Percentiles rank a stretch among this genome's conserved stretches.
These are phyloP conservation scores for Rhizopogon vulgaris DNA, from an alignment of 768 basidiomycete genomes.

Conservation along the genomic window DNA sequence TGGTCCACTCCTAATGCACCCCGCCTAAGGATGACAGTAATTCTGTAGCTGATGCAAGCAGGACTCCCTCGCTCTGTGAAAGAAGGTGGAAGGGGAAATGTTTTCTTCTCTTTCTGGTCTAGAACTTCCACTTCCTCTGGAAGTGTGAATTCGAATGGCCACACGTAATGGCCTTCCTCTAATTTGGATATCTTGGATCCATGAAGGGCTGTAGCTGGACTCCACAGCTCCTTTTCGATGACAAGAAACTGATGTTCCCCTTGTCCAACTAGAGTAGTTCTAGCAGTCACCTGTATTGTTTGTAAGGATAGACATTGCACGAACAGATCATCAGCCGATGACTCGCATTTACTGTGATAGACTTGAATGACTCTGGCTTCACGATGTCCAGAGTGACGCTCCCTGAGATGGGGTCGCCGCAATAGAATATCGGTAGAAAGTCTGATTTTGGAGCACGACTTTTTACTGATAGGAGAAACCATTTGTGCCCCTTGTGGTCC, in stretches of 20 bases:
- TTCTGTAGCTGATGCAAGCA: slow-evolving; percentile 52
- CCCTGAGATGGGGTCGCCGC: slow-evolving; percentile 45
- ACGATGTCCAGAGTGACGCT: slow-evolving; percentile 44
- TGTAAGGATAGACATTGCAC: background rate
- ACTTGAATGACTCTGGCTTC: slow-evolving; percentile 44
- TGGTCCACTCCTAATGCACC: slow-evolving; percentile 43
- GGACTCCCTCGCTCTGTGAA: slow-evolving; percentile 52
- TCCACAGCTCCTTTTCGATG: slow-evolving; percentile 41
- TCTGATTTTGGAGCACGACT: slow-evolving; percentile 35
- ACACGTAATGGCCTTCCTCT: slow-evolving; percentile 38
- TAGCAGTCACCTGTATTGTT: slow-evolving; percentile 33
- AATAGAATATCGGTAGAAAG: slow-evolving; percentile 40
- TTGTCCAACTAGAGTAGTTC: slow-evolving; percentile 50
- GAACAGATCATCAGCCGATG: background rate
- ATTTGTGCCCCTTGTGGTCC: slow-evolving; percentile 33
- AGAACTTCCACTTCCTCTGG: slow-evolving; percentile 36
- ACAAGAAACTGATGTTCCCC: slow-evolving; percentile 45
- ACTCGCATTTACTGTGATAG: slow-evolving; percentile 33
- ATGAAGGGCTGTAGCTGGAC: slow-evolving; percentile 17
- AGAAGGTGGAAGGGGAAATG: slow-evolving; percentile 42
- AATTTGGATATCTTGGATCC: slow-evolving; percentile 26
- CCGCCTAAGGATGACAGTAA: slow-evolving; percentile 44
- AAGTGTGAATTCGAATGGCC: slow-evolving; percentile 43
- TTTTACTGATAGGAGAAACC: slow-evolving; percentile 41
- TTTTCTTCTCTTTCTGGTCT: slow-evolving; percentile 29